Evolutionary conservation across 805 yeast genomes (phyloP).

Genomic region (Wickerhamiella cacticola): DNA sequence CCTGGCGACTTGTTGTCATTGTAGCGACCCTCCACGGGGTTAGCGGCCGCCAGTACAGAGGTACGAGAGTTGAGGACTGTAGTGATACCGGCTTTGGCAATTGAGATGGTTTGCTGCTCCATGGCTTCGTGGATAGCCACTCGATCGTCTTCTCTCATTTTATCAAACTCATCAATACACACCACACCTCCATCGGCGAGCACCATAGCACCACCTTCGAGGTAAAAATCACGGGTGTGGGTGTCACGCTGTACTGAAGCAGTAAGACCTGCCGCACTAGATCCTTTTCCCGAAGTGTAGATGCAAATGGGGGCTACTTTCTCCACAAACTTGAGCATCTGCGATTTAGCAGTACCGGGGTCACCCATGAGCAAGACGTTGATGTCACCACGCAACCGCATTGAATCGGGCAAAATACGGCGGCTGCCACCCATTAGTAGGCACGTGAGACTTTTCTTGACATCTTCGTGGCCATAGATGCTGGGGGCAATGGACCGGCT

Average conservation of each 20-base stretch:
- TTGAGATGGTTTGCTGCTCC: constrained; percentile 98
- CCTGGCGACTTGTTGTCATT: constrained; percentile 95
- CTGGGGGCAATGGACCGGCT: constrained; percentile 90
- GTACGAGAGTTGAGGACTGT: constrained; percentile 94
- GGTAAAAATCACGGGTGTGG: constrained; percentile 71
- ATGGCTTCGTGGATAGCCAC: constrained; percentile 99
- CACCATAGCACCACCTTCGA: constrained; percentile 99
- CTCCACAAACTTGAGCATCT: constrained; percentile 86
- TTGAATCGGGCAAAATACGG: constrained; percentile 85
- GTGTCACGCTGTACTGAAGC: constrained; percentile 94
- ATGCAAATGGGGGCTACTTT: constrained; percentile 89
- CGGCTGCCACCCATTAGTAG: constrained; percentile 89
- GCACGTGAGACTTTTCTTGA: constrained; percentile 88
- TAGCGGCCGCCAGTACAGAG: constrained; percentile 94
- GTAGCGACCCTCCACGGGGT: constrained; percentile 92
- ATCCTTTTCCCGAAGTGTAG: constrained; percentile 97
- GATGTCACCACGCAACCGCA: constrained; percentile 94
- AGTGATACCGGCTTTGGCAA: constrained; percentile 98
- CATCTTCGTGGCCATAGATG: constrained; percentile 85
- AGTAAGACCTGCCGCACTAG: constrained; percentile 98
- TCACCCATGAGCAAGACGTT: constrained; percentile 90
- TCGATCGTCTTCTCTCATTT: constrained; percentile 98
- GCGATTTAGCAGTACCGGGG: constrained; percentile 99
- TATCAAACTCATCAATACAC: constrained; percentile 97
- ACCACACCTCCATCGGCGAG: constrained; percentile 98